These are phyloP conservation scores for Capronia coronata DNA, from an alignment of 2,329 filamentous ascomycete genomes.

Conservation along the genomic window DNA sequence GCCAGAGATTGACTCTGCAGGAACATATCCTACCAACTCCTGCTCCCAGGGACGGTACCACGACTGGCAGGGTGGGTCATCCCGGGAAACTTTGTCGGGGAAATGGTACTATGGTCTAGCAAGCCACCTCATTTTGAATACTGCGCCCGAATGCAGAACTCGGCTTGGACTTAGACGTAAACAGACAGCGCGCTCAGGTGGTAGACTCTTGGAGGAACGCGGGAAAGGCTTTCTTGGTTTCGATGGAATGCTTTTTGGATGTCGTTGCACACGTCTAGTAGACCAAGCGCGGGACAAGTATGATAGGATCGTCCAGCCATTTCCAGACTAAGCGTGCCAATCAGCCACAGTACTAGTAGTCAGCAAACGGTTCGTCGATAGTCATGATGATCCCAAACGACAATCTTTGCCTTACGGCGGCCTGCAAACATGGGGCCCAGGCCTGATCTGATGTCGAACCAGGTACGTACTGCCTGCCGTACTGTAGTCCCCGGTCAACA, in stretches of 20 bases:
- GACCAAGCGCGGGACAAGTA: not conserved
- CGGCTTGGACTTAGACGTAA: not conserved
- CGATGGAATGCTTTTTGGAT: not conserved
- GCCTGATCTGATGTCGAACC: not conserved
- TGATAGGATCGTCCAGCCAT: not conserved
- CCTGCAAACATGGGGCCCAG: no score
- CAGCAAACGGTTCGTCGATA: not conserved
- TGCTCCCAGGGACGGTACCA: not conserved
- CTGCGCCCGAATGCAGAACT: not conserved
- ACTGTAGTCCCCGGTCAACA: not conserved
- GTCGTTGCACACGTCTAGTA: not conserved
- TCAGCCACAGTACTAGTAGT: not conserved
- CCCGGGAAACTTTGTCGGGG: not conserved
- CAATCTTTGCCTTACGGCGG: slow-evolving; percentile 1
- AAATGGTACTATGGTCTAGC: not conserved
- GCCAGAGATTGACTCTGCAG: slow-evolving; percentile 1
- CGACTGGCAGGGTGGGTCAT: not conserved
- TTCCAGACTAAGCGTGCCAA: not conserved
- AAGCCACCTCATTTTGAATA: slow-evolving; percentile 3
- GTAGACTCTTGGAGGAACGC: not conserved
- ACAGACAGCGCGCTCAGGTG: not conserved
- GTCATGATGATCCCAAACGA: slow-evolving; percentile 1
- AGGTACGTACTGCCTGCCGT: not conserved
- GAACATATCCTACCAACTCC: not conserved
- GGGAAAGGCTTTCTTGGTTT: no score